Evolutionary conservation across 73 alveolate species (phyloP).

Genomic region (Paramecium pentaurelia): DNA sequence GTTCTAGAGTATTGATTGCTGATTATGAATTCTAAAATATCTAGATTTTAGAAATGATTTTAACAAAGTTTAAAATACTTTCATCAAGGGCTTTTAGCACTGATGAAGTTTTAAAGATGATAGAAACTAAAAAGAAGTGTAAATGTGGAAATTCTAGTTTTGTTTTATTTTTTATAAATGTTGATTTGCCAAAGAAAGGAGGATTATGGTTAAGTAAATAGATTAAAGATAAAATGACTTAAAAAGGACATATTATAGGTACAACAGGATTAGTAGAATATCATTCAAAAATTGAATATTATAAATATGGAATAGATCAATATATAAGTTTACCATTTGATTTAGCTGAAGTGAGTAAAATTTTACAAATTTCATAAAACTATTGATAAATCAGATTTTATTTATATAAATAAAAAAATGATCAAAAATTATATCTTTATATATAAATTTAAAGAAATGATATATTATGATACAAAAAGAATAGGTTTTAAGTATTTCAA

Average conservation of each 20-base stretch:
- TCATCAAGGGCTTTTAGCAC: slow-evolving; percentile 18
- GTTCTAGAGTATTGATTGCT: neutral
- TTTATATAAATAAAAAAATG: neutral
- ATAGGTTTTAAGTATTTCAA: neutral
- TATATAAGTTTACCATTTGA: slow-evolving; percentile 36
- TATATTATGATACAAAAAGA: neutral
- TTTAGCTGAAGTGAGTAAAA: neutral
- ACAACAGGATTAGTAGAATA: slow-evolving; percentile 9
- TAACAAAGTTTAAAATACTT: neutral
- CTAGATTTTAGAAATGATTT: slow-evolving; percentile 1
- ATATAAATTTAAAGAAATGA: neutral
- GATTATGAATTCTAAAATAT: slow-evolving; percentile 28
- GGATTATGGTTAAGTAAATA: slow-evolving; percentile 17
- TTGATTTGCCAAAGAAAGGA: slow-evolving; percentile 34
- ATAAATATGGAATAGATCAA: slow-evolving; percentile 39
- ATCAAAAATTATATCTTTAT: too few relatives aligned
- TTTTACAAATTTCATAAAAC: neutral
- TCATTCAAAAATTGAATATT: neutral
- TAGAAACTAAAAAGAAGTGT: neutral
- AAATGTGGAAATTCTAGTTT: slow-evolving; percentile 39
- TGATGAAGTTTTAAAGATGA: neutral
- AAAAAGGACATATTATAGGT: slow-evolving; percentile 1
- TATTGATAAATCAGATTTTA: neutral
- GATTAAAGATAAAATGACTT: neutral
- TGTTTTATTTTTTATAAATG: slow-evolving; percentile 28